These are phyloP conservation scores for Hypoxylon fuscum DNA, from an alignment of 495 filamentous ascomycete species.

Conservation along the genomic window DNA sequence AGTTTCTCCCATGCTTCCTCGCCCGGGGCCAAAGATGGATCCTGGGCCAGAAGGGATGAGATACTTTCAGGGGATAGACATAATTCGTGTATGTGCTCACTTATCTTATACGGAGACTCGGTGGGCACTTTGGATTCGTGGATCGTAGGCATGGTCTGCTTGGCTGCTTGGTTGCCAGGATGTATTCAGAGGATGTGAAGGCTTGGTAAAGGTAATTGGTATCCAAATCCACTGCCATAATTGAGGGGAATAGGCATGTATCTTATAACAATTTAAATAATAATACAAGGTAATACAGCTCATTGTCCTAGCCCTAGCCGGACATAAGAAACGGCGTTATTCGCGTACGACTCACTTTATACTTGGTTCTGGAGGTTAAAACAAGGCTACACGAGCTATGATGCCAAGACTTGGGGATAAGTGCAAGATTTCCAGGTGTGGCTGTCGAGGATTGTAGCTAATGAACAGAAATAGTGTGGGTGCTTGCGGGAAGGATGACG, in stretches of 20 bases:
- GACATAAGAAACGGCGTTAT: too few species aligned
- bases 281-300: too few species aligned
- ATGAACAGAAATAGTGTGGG: constrained; percentile 5
- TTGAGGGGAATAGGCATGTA: too few species aligned
- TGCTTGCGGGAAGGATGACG: constrained; percentile 30
- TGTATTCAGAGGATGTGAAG: background rate
- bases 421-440: constrained; percentile 6
- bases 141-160: constrained; percentile 16
- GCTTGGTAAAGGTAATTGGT: too few species aligned
- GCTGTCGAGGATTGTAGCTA: constrained; percentile 12
- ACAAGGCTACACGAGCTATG: constrained; percentile 34
- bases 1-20: constrained; percentile 65
- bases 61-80: constrained; percentile 64
- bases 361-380: constrained; percentile 29
- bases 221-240: too few species aligned
- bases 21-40: constrained; percentile 61
- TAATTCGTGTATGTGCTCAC: constrained; percentile 58
- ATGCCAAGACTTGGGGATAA: constrained; percentile 40
- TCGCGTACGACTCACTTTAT: constrained; percentile 3
- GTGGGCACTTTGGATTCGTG: constrained; percentile 3
- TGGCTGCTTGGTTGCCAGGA: background rate
- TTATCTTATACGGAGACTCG: constrained; percentile 45
- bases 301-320: too few species aligned
- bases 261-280: too few species aligned
- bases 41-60: constrained; percentile 62